Evolutionary conservation across 176 grass and related monocot genomes (phyloP), one percentile per base, ranked within the genome.

Genomic region (Aegilops bicornis): DNA sequence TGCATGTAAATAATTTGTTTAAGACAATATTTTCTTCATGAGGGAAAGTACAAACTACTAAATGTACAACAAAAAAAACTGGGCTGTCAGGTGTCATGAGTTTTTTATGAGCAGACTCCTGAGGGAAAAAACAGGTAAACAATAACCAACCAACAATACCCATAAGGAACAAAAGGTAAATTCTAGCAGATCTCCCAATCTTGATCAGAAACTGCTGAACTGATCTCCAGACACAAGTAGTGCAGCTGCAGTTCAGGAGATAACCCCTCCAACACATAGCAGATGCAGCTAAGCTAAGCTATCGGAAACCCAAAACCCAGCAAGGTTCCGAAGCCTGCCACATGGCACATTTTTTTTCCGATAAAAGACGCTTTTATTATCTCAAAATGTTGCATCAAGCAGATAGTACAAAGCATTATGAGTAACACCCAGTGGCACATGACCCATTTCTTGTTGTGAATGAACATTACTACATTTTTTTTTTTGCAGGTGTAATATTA

Each of bases 101-200:
- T 13, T 81, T 77, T 19, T 24, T 42, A 45, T 84, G 85, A 87
- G 47, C 45, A 74, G 22, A 30, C 7, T 76, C 66, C 22, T 84
- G 59, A 76, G 43, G 75, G 37, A 82, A 64, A 33, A 84, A 75
- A 80, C 85, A 11, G 84, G 54, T 90, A 65, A 86, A 74, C 84
- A 35, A 87, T 76, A 87, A 56, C 36, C 66, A 80, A 87, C 87
- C 76, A 33, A 61, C 39, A 50, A 40, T 71, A 69, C 36, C 69
- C 16, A 70, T 76, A 68, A 61, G 10, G 78, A 20, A 81, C 36
- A 42, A n/a, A 79, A 27, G 43, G 17, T 79, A 80, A 80, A 79
- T 52, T 24, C 31, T 50, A 7, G 25, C 68, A 81, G 61, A 66
- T 88, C 17, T 19, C 81, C 69, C 60, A 69, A 71, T 71, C 63